Base-by-base conservation (phyloP, 257 asterid species). In the Petunia secreta region DNA sequence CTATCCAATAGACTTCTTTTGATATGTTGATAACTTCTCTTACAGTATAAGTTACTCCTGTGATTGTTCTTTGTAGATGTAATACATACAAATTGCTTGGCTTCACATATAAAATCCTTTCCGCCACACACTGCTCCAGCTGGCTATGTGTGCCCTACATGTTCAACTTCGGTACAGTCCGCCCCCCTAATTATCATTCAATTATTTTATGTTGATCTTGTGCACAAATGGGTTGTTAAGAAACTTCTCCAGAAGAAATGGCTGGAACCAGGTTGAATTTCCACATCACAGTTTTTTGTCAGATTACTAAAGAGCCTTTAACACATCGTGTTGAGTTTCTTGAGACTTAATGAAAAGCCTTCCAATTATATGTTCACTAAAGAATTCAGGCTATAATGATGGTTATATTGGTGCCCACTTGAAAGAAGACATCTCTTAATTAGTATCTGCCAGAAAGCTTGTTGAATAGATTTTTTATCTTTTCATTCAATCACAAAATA, bases 51-150 rank as follows among this genome's bases (percentile, higher is more conserved):
- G 71, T 68, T 54, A 34, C 76, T 80, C 52, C 11, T 16, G 50
- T 69, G 8, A 48, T 79, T 86, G 63, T 38, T 41, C 66, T 75
- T n/a, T 84, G 79, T 88, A 94, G 97, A 94, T 89, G 89, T 86
- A 37, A 92, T 90, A 43, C 98, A 94, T 80, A 89, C 94, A 13
- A 91, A 86, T 86, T 94, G 98, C 85, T 85, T 94, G 79, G 90
- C 90, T 80, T 90, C 97, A 13, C 98, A 94, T 81, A 80, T 94
- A 75, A 92, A 91, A 85, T 88, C 93, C 74, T 94, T 92, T 76
- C 94, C 97, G 38, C 91, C 85, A 15, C 92, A 91, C 77, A 92
- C 98, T 65, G 93, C 97, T 81, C 97, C 98, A 16, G 92, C 97
- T 85, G 98, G 95, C 68, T 94, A 92, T 76, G 88, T 85, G 71